Evolutionary conservation across 192 early-diverging fungal genomes (phyloP).

Genomic region (Thoreauomyces humboldtii): DNA sequence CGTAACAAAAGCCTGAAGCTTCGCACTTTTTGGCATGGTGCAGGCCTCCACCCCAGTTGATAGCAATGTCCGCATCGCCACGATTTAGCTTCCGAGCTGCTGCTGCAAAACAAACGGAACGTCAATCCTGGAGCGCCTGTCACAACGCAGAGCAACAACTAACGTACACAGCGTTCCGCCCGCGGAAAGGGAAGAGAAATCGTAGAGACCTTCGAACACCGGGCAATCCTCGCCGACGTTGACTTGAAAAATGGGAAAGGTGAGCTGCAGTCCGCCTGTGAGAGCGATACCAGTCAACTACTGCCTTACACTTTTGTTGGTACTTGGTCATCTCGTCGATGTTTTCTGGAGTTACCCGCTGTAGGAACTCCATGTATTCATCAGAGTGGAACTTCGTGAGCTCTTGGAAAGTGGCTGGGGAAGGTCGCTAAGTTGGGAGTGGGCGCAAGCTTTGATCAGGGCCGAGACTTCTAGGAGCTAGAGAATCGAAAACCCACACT

Average conservation of each 20-base stretch:
- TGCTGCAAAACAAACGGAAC: constrained; percentile 39
- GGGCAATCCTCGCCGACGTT: constrained; percentile 99
- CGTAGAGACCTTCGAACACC: constrained; percentile 95
- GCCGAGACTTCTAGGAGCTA: not conserved
- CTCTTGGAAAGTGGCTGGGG: constrained; percentile 81
- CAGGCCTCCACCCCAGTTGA: constrained; percentile 98
- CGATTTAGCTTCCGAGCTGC: constrained; percentile 81
- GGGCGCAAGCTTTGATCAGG: not conserved
- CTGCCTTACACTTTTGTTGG: constrained; percentile 50
- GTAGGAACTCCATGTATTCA: constrained; percentile 95
- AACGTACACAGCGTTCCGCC: constrained; percentile 73
- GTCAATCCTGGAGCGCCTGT: not conserved
- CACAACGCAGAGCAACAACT: not conserved
- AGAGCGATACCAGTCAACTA: too few species aligned
- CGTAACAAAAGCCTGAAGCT: constrained; percentile 96
- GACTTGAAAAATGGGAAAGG: constrained; percentile 33
- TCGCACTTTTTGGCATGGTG: constrained; percentile 87
- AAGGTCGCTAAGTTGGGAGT: constrained; percentile 61
- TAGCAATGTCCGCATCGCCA: constrained; percentile 83
- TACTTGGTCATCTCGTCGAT: constrained; percentile 46
- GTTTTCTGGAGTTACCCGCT: constrained; percentile 59
- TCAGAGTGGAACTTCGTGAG: constrained; percentile 92
- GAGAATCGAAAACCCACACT: constrained; percentile 21
- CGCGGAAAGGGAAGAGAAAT: constrained; percentile 88
- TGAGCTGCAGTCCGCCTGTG: not conserved